Percentiles rank a stretch among this genome's conserved stretches.
These are phyloP conservation scores for Fonsecaea monophora DNA, from an alignment of 2,329 filamentous ascomycete genomes.

Conservation along the genomic window DNA sequence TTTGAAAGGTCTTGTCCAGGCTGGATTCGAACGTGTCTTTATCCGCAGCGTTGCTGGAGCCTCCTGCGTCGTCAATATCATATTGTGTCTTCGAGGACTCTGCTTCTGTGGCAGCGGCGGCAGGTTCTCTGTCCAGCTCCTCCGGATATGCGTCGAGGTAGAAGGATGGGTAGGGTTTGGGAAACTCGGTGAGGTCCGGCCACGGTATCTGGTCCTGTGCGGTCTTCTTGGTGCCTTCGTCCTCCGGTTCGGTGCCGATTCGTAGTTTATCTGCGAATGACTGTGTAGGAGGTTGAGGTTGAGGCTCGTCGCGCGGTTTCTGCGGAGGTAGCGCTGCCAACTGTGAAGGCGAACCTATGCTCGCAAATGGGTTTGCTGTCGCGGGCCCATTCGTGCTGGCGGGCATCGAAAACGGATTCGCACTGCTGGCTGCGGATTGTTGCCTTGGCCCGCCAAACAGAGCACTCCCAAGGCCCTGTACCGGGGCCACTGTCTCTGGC, in stretches of 20 bases:
- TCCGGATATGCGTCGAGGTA: slow-evolving; percentile 94
- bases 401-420: slow-evolving; percentile 62
- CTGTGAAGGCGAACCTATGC: slow-evolving; percentile 50
- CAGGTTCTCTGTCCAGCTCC: slow-evolving; percentile 66
- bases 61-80: slow-evolving; percentile 46
- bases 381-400: slow-evolving; percentile 42
- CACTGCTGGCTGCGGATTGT: slow-evolving; percentile 46
- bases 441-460: slow-evolving; percentile 64
- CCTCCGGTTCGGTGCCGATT: slow-evolving; percentile 48
- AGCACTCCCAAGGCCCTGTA: slow-evolving; percentile 59
- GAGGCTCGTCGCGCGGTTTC: slow-evolving; percentile 42
- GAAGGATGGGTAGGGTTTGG: slow-evolving; percentile 74
- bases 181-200: slow-evolving; percentile 71
- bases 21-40: slow-evolving; percentile 77
- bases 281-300: slow-evolving; percentile 67
- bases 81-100: slow-evolving; percentile 46
- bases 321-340: slow-evolving; percentile 55
- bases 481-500: slow-evolving; percentile 40
- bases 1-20: slow-evolving; percentile 78
- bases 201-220: slow-evolving; percentile 67
- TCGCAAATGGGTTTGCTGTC: slow-evolving; percentile 67
- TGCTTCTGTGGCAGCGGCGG: slow-evolving; percentile 48
- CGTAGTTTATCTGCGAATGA: slow-evolving; percentile 76
- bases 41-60: slow-evolving; percentile 50
- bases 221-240: slow-evolving; percentile 30